Evolutionary conservation across 805 yeast genomes (phyloP).

Genomic region (Candida ascalaphidarum): DNA sequence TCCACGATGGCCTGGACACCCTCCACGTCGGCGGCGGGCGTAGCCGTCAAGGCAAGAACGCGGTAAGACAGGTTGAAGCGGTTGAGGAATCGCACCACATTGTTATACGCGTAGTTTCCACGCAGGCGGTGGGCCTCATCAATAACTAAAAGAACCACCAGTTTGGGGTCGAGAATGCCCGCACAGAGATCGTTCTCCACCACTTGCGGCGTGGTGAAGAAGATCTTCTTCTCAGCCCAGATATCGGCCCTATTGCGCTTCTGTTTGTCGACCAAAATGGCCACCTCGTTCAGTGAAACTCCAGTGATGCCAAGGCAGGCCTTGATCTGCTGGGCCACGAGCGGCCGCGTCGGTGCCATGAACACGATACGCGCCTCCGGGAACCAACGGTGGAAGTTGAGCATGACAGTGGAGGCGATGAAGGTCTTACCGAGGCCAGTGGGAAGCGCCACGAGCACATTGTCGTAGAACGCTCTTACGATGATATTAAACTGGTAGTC

Average conservation of each 20-base stretch:
- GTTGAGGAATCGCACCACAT: constrained; percentile 58
- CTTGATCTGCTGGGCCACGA: constrained; percentile 92
- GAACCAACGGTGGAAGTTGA: constrained; percentile 85
- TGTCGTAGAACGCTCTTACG: constrained; percentile 58
- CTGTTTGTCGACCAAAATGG: constrained; percentile 62
- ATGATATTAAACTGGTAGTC: constrained; percentile 87
- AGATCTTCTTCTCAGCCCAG: constrained; percentile 74
- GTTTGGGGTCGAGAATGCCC: constrained; percentile 71
- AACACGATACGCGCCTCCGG: constrained; percentile 71
- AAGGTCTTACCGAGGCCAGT: constrained; percentile 97
- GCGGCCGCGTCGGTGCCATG: constrained; percentile 95
- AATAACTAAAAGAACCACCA: constrained; percentile 66
- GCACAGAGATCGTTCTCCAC: constrained; percentile 80
- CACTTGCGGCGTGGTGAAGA: constrained; percentile 94
- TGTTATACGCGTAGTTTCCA: constrained; percentile 83
- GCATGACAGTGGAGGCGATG: constrained; percentile 89
- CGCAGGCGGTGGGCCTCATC: constrained; percentile 96
- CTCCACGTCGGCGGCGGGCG: constrained; percentile 85
- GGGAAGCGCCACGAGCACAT: constrained; percentile 83
- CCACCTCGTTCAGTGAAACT: constrained; percentile 66
- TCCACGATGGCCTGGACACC: constrained; percentile 81
- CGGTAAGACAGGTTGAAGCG: constrained; percentile 58
- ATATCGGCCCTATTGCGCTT: constrained; percentile 55
- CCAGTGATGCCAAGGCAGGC: constrained; percentile 89
- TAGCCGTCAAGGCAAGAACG: constrained; percentile 84